Percentiles rank a stretch among this genome's conserved stretches.
These are phyloP conservation scores for Cladosporium sphaerospermum DNA, from an alignment of 2,329 filamentous ascomycete species.

Conservation along the genomic window DNA sequence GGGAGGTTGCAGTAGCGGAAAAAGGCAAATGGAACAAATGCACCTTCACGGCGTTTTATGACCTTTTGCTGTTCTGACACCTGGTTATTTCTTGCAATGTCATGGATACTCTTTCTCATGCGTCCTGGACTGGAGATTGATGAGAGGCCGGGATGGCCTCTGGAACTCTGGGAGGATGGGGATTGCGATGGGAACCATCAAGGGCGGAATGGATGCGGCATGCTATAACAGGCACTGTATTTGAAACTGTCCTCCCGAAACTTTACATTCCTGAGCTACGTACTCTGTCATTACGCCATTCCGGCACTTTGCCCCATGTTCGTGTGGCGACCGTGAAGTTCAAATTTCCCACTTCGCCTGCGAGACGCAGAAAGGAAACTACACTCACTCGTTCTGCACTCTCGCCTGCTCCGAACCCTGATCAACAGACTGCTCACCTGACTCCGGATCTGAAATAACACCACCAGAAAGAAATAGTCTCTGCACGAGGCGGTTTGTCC, in stretches of 20 bases:
- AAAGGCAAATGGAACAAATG: slow-evolving; percentile 10
- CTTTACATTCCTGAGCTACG: neutral
- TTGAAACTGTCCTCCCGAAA: slow-evolving; percentile 8
- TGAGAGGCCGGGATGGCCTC: neutral
- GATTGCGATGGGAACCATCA: neutral
- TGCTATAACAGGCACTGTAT: slow-evolving; percentile 6
- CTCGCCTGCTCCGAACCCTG: too few species aligned
- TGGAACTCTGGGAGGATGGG: neutral
- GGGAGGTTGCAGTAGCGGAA: slow-evolving; percentile 12
- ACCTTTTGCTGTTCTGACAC: slow-evolving; percentile 4
- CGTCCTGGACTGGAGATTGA: slow-evolving; percentile 6
- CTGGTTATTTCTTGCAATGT: slow-evolving; percentile 9
- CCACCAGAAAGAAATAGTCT: too few species aligned
- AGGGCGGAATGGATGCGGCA: slow-evolving; percentile 1
- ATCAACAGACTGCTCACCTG: too few species aligned
- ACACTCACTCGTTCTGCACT: too few species aligned
- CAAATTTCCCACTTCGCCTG: too few species aligned
- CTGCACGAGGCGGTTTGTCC: too few species aligned
- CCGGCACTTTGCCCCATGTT: too few species aligned
- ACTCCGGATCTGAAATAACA: too few species aligned
- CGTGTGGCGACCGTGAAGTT: too few species aligned
- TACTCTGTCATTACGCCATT: neutral
- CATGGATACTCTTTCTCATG: slow-evolving; percentile 1
- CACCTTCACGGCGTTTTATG: slow-evolving; percentile 8
- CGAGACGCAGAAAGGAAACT: too few species aligned